These are phyloP conservation scores for Mycena olivaceomarginata DNA, from an alignment of 768 basidiomycete species.

Conservation along the genomic window DNA sequence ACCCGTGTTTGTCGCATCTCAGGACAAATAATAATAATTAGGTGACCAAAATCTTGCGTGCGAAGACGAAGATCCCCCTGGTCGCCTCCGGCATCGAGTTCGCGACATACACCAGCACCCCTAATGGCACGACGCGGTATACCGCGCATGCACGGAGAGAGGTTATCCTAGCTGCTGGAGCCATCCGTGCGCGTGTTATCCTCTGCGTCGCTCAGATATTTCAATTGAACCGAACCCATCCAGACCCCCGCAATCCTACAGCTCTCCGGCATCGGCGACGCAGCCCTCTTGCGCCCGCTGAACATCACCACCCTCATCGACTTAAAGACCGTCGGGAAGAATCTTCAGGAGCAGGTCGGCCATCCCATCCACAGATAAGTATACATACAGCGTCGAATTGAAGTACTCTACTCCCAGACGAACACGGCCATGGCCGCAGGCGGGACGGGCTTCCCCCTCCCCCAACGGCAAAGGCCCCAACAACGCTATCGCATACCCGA, in stretches of 20 bases:
- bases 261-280: conserved; percentile 75
- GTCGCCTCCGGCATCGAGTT: conserved; percentile 69
- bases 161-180: conserved; percentile 72
- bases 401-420: conserved; percentile 49
- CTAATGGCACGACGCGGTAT: conserved; percentile 60
- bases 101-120: conserved; percentile 54
- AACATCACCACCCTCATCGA: conserved; percentile 67
- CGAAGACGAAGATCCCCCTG: conserved; percentile 56
- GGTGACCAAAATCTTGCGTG: conserved; percentile 68
- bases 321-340: conserved; percentile 70
- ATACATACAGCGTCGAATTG: background rate
- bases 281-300: conserved; percentile 62
- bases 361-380: background rate
- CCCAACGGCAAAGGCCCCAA: conserved; percentile 64
- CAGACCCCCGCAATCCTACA: conserved; percentile 69
- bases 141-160: conserved; percentile 66
- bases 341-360: conserved; percentile 72
- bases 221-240: background rate
- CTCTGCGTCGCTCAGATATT: background rate
- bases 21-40: conserved; percentile 33
- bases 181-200: conserved; percentile 58
- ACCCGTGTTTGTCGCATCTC: background rate
- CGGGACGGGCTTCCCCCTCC: conserved; percentile 60
- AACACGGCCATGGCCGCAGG: conserved; percentile 61
- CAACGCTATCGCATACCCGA: conserved; percentile 70